Percentiles rank a stretch among this genome's conserved stretches.
phyloP scores from a whole-genome alignment of 106 monocot genomes.

The Xerophyta viscosa region DNA sequence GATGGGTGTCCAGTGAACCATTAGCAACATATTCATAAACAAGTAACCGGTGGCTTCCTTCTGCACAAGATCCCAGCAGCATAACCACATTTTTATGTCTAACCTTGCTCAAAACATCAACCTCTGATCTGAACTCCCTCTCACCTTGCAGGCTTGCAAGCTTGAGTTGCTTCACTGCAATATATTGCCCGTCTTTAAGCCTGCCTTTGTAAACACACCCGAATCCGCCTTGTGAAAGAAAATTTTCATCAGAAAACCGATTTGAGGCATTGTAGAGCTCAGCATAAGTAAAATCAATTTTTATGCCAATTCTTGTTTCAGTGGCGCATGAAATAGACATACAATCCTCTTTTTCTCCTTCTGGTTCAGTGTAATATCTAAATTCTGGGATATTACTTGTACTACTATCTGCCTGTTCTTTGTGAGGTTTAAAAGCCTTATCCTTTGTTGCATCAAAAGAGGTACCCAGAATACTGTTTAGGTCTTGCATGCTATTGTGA shows the following conservation, averaged over 20 bases:
- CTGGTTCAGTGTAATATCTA: background rate
- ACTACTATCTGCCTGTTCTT: background rate
- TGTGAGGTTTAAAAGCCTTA: background rate
- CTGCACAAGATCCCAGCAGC: slow-evolving; percentile 34
- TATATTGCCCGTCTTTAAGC: slow-evolving; percentile 18
- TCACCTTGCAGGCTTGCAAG: slow-evolving; percentile 36
- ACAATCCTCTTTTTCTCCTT: background rate
- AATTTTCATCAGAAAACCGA: slow-evolving; percentile 25
- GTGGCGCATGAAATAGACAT: slow-evolving; percentile 11
- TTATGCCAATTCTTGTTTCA: background rate
- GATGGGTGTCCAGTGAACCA: slow-evolving; percentile 29
- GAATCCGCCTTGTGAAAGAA: slow-evolving; percentile 40
- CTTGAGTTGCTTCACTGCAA: slow-evolving; percentile 43
- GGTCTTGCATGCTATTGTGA: too few relatives aligned
- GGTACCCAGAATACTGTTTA: background rate
- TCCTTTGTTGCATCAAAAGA: too few relatives aligned
- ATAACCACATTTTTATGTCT: slow-evolving; percentile 33
- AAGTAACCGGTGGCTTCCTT: slow-evolving; percentile 29
- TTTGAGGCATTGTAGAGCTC: slow-evolving; percentile 29
- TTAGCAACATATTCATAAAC: slow-evolving; percentile 46
- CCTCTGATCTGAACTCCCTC: slow-evolving; percentile 33
- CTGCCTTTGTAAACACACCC: slow-evolving; percentile 32
- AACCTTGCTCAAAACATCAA: slow-evolving; percentile 24
- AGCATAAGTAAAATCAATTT: slow-evolving; percentile 20
- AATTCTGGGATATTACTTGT: background rate